Evolutionary conservation across 345 rosid species (phyloP).

Genomic region (Moringa oleifera): DNA sequence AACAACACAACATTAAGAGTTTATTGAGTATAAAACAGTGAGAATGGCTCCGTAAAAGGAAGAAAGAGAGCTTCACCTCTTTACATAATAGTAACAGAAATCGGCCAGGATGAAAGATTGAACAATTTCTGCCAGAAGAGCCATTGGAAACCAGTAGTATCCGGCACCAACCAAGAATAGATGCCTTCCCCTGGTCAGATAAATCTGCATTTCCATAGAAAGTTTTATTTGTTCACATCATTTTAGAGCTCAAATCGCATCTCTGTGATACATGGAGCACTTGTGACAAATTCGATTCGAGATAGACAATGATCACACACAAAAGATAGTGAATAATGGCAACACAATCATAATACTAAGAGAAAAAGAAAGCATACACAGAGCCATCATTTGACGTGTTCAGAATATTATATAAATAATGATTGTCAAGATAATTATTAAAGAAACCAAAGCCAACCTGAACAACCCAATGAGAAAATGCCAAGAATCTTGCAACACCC

Average conservation of each 20-base stretch:
- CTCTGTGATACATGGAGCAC: too few relatives aligned
- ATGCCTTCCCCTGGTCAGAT: slow-evolving; percentile 46
- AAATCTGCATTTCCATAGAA: slow-evolving; percentile 30
- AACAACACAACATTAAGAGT: background rate
- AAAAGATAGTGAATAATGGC: too few relatives aligned
- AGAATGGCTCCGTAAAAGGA: background rate
- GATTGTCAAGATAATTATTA: too few relatives aligned
- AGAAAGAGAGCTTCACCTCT: slow-evolving; percentile 36
- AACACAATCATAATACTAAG: too few relatives aligned
- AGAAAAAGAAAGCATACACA: too few relatives aligned
- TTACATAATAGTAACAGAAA: slow-evolving; percentile 79
- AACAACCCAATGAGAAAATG: slow-evolving; percentile 81
- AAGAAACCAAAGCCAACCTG: slow-evolving; percentile 30
- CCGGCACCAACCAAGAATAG: slow-evolving; percentile 46
- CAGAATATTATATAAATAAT: too few relatives aligned
- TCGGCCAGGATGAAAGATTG: slow-evolving; percentile 86
- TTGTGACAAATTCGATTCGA: too few relatives aligned
- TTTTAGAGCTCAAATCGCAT: too few relatives aligned
- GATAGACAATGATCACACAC: too few relatives aligned
- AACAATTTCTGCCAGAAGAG: slow-evolving; percentile 54
- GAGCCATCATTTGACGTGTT: too few relatives aligned
- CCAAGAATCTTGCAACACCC: slow-evolving; percentile 66
- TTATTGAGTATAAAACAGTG: background rate
- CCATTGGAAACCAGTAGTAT: slow-evolving; percentile 60
- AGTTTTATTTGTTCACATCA: too few relatives aligned